Evolutionary conservation across 768 basidiomycete species (phyloP).

Genomic region (Lactifluus subvellereus): DNA sequence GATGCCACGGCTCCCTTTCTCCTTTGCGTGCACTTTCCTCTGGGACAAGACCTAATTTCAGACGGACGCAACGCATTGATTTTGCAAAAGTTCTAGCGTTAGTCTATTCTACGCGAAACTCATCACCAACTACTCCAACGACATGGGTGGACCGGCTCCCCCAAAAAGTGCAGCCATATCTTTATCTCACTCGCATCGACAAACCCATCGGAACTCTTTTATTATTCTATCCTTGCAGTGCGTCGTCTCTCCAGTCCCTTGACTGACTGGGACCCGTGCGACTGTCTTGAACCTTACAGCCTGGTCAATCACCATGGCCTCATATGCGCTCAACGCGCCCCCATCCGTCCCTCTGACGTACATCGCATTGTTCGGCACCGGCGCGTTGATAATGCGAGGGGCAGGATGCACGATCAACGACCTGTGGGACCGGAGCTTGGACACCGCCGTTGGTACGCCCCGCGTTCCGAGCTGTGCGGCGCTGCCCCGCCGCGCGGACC

Average conservation of each 20-base stretch:
- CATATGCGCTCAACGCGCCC: conserved; percentile 69
- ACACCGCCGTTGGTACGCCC: conserved; percentile 81
- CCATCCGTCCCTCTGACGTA: conserved; percentile 66
- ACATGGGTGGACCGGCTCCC: conserved; percentile 71
- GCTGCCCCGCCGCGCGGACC: no score
- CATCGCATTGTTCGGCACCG: conserved; percentile 76
- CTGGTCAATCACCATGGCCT: conserved; percentile 98
- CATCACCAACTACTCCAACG: conserved; percentile 23
- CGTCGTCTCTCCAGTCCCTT: conserved; percentile 37
- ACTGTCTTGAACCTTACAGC: conserved; percentile 42
- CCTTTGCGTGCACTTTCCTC: not conserved
- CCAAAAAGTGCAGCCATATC: conserved; percentile 60
- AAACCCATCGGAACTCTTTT: conserved; percentile 94
- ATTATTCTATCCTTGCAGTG: conserved; percentile 92
- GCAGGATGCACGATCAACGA: conserved; percentile 99
- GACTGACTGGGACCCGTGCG: not conserved
- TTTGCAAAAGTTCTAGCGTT: no score
- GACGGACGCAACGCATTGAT: not conserved
- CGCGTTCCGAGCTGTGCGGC: not conserved
- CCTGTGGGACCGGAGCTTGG: conserved; percentile 93
- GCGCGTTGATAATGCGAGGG: conserved; percentile 93
- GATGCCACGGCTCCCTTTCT: not conserved
- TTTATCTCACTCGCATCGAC: conserved; percentile 83
- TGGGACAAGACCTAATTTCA: not conserved
- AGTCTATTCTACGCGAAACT: not conserved